phyloP scores from a whole-genome alignment of 139 green algal genomes.

The Micractinium conductrix region DNA sequence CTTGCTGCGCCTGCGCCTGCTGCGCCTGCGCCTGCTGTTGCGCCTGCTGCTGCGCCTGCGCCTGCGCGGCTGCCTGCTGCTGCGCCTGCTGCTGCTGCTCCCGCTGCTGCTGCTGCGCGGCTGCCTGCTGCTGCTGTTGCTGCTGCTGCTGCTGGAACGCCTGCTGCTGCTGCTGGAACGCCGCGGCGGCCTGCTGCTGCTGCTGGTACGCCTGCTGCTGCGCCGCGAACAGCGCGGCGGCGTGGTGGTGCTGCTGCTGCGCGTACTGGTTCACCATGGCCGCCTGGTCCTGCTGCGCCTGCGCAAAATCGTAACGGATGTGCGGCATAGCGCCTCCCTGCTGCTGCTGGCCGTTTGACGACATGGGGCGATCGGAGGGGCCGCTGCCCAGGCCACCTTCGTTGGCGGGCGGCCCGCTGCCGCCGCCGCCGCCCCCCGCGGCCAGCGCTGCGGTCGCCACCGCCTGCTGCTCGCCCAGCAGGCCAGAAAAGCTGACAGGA shows the following conservation, averaged over 20 bases:
- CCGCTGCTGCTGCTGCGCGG: slow-evolving; percentile 4
- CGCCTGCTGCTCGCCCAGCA: slow-evolving; percentile 9
- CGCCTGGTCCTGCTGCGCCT: slow-evolving; percentile 28
- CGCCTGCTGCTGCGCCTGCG: neutral
- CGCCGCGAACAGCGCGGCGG: neutral
- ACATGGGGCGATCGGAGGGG: neutral
- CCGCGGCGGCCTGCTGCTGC: neutral
- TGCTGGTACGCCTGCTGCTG: slow-evolving; percentile 16
- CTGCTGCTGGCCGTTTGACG: neutral
- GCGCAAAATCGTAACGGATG: slow-evolving; percentile 24
- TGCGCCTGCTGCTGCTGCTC: neutral
- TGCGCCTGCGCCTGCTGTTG: neutral
- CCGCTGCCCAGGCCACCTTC: neutral
- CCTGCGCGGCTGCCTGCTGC: neutral
- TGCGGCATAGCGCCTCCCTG: neutral
- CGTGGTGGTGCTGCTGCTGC: slow-evolving; percentile 4
- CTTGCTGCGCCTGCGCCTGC: neutral
- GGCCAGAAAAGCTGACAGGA: slow-evolving; percentile 1
- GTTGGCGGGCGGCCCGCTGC: neutral
- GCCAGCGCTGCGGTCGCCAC: slow-evolving; percentile 6
- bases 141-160: neutral
- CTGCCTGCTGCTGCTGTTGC: neutral
- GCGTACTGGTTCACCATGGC: slow-evolving; percentile 5
- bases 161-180: neutral
- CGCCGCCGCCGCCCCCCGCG: neutral